A percentile compares a stretch with the other conserved stretches of the same genome.
These are phyloP conservation scores for Fraxinus xanthoxyloides DNA, from an alignment of 305 asterid species.

Conservation along the genomic window DNA sequence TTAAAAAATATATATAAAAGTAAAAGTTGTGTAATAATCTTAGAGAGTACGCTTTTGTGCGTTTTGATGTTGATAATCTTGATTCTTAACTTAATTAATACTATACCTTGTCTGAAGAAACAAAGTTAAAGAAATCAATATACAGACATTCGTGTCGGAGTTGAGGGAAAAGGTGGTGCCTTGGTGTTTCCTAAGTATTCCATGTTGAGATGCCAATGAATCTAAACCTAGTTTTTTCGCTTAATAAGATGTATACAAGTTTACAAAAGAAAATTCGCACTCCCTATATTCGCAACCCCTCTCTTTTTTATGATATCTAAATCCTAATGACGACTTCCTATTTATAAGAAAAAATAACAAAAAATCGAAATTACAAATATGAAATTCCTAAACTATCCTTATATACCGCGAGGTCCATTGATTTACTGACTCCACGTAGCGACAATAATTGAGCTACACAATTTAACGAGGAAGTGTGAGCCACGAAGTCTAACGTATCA, in stretches of 20 bases:
- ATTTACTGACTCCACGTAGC: no score
- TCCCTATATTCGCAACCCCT: not conserved
- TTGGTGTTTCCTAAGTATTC: slow-evolving; percentile 31
- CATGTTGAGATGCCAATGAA: slow-evolving; percentile 27
- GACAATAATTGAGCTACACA: not conserved
- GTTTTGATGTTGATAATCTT: slow-evolving; percentile 33
- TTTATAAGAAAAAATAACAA: not conserved
- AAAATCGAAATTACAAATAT: not conserved
- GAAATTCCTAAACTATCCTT: not conserved
- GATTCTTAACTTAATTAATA: slow-evolving; percentile 60
- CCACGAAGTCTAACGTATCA: not conserved
- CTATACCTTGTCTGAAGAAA: slow-evolving; percentile 54
- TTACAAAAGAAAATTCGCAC: not conserved
- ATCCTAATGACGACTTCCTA: not conserved
- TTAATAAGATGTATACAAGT: not conserved
- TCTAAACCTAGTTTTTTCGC: not conserved
- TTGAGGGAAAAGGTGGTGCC: slow-evolving; percentile 24
- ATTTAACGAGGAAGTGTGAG: not conserved
- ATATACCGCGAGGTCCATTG: not conserved
- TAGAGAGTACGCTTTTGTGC: slow-evolving; percentile 32
- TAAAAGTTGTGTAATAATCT: slow-evolving; percentile 36
- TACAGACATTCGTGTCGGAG: slow-evolving; percentile 53
- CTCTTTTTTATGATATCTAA: not conserved
- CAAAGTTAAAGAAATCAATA: slow-evolving; percentile 39
- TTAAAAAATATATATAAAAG: slow-evolving; percentile 32